These are phyloP conservation scores for Sporothrix mexicana DNA, from an alignment of 2,329 filamentous ascomycete genomes.

Conservation along the genomic window DNA sequence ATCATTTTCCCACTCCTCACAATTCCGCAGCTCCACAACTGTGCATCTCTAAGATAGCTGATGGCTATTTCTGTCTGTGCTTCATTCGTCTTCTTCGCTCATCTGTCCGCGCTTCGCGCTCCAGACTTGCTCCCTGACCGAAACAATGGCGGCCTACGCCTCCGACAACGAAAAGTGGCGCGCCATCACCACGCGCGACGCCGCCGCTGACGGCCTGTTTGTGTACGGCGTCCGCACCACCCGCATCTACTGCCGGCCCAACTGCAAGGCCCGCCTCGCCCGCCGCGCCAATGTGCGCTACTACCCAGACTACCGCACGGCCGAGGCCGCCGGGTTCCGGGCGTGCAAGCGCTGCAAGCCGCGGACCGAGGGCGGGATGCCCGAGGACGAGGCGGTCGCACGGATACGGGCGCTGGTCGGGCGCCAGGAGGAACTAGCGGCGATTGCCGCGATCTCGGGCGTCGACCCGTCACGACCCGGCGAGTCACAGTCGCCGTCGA, in stretches of 20 bases:
- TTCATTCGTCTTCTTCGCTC: not conserved
- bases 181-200: slow-evolving; percentile 46
- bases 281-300: slow-evolving; percentile 66
- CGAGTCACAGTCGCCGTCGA: slow-evolving; percentile 37
- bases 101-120: not conserved
- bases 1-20: no score
- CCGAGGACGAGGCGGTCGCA: slow-evolving; percentile 51
- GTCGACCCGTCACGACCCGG: slow-evolving; percentile 31
- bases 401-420: slow-evolving; percentile 45
- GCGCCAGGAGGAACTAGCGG: slow-evolving; percentile 38
- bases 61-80: no score
- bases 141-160: not conserved
- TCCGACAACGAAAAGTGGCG: slow-evolving; percentile 46
- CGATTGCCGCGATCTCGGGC: slow-evolving; percentile 35
- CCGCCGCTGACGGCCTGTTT: slow-evolving; percentile 49
- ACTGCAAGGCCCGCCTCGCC: slow-evolving; percentile 65
- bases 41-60: no score
- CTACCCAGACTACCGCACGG: slow-evolving; percentile 53
- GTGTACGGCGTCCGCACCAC: slow-evolving; percentile 54
- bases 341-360: slow-evolving; percentile 65
- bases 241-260: slow-evolving; percentile 65
- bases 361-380: slow-evolving; percentile 48
- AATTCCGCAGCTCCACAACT: no score
- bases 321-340: slow-evolving; percentile 56
- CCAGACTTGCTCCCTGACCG: not conserved